Conservation (phyloP, 2,329 filamentous ascomycete genomes). For the Westerdykella ornata region DNA sequence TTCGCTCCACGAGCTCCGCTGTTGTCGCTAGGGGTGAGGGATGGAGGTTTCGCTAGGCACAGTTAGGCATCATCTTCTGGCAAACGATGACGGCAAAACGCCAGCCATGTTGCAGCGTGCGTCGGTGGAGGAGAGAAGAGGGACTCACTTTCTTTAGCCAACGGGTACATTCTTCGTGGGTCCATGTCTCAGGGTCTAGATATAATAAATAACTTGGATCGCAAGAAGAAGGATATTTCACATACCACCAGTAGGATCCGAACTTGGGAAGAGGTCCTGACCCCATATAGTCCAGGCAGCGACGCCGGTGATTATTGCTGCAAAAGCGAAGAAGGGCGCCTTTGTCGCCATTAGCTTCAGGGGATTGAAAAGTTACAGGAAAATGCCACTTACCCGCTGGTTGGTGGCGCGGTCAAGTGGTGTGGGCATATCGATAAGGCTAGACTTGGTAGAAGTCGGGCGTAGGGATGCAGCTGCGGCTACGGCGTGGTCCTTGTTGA, state of each 20-base stretch:
- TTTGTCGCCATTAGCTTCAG: constrained; percentile 4
- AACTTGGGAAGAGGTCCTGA: constrained; percentile 70
- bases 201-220: constrained; percentile 4
- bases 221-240: constrained; percentile 3
- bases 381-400: constrained; percentile 34
- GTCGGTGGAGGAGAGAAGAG: constrained; percentile 5
- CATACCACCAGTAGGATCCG: constrained; percentile 72
- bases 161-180: constrained; percentile 66
- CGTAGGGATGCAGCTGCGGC: neutral
- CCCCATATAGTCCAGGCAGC: constrained; percentile 83
- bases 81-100: neutral
- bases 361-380: neutral
- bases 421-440: constrained; percentile 40
- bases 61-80: constrained; percentile 5
- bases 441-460: neutral
- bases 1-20: constrained; percentile 60
- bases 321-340: constrained; percentile 51
- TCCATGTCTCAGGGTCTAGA: constrained; percentile 64
- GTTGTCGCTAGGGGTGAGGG: constrained; percentile 54
- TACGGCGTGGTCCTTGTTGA: neutral
- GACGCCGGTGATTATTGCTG: constrained; percentile 72
- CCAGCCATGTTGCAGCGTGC: no score
- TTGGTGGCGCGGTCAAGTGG: constrained; percentile 45
- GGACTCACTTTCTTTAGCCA: constrained; percentile 73
- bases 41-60: constrained; percentile 54